Conservation (phyloP, 345 rosid genomes). For the Aurinia saxatilis region DNA sequence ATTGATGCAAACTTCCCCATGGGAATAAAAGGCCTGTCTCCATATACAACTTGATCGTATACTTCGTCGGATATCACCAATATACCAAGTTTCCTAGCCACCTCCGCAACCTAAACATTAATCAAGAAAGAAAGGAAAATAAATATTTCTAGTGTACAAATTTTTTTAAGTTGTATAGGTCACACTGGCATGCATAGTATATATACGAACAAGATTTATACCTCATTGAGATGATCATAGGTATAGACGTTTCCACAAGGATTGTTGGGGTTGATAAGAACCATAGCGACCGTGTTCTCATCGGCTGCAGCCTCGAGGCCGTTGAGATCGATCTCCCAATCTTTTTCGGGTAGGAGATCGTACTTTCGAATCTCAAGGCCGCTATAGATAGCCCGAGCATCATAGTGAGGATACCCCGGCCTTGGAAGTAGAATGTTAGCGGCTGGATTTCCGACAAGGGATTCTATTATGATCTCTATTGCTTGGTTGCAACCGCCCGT, state of each 20-base stretch:
- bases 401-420: conserved; percentile 33
- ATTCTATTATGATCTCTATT: conserved; percentile 35
- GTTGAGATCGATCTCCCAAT: conserved; percentile 48
- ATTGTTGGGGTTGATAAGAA: conserved; percentile 41
- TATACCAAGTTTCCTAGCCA: conserved; percentile 39
- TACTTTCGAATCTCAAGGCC: conserved; percentile 35
- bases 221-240: conserved; percentile 34
- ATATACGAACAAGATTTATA: neutral
- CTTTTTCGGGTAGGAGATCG: conserved; percentile 43
- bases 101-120: conserved; percentile 39
- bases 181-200: neutral
- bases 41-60: conserved; percentile 32
- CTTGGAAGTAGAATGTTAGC: conserved; percentile 38
- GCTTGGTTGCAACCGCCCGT: conserved; percentile 48
- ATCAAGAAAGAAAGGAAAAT: neutral
- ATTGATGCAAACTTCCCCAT: too few relatives aligned
- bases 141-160: neutral
- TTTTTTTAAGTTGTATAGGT: neutral
- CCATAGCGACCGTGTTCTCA: conserved; percentile 47
- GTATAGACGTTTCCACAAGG: too few relatives aligned
- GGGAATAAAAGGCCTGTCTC: conserved; percentile 37
- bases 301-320: conserved; percentile 40
- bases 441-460: conserved; percentile 30
- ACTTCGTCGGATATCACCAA: too few relatives aligned
- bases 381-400: conserved; percentile 20